phyloP scores from a whole-genome alignment of 305 asterid species.

The Stenogyne calaminthoides region DNA sequence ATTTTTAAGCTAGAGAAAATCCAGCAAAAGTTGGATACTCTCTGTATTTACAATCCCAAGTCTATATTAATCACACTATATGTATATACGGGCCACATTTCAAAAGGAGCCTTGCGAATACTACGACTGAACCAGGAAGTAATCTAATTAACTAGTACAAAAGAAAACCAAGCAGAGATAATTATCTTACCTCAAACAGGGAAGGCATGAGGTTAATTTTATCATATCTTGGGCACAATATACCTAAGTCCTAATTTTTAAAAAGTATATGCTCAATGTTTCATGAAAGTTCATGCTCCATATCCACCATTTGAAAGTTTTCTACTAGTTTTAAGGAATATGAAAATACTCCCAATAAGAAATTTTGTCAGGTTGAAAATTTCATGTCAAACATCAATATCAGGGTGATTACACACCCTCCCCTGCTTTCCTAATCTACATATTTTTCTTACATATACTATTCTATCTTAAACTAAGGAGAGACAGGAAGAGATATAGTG shows the following conservation, averaged over 20 bases:
- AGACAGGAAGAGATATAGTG: not conserved
- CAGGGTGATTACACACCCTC: no score
- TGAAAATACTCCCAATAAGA: no score
- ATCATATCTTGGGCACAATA: not conserved
- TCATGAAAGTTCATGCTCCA: not conserved
- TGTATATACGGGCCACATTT: not conserved
- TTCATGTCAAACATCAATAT: no score
- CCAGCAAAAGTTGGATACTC: not conserved
- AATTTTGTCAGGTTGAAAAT: no score
- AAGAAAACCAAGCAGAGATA: not conserved
- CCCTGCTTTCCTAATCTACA: no score
- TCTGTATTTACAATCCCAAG: not conserved
- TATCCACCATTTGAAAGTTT: not conserved
- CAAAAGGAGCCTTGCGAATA: not conserved
- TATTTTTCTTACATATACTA: not conserved
- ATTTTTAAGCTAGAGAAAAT: not conserved
- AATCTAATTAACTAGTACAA: not conserved
- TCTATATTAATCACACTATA: not conserved
- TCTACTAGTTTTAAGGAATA: no score
- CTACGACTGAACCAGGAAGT: not conserved
- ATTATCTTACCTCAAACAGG: not conserved
- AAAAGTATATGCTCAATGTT: not conserved
- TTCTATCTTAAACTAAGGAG: not conserved
- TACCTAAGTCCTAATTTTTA: not conserved
- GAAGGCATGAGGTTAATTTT: not conserved